phyloP scores from a whole-genome alignment of 441 rosid species.

The Aleurites moluccanus region DNA sequence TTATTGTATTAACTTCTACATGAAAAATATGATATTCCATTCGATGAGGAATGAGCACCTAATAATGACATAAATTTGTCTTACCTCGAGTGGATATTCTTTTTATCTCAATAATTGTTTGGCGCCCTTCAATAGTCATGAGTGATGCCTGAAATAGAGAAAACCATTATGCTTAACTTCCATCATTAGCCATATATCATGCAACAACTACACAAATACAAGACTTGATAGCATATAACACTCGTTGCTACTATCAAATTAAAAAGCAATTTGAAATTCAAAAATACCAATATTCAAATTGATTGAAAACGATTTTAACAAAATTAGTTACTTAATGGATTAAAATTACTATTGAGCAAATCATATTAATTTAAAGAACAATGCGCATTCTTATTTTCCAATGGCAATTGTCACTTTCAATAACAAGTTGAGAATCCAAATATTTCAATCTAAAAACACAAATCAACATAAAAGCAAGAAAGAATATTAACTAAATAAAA shows the following conservation, averaged over 20 bases:
- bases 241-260: no score
- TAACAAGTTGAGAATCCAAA: background rate
- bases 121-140: slow-evolving; percentile 43
- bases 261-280: no score
- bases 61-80: slow-evolving; percentile 5
- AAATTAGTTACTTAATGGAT: no score
- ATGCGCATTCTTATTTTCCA: no score
- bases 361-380: no score
- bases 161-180: background rate
- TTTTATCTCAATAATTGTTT: slow-evolving; percentile 55
- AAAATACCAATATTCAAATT: no score
- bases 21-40: background rate
- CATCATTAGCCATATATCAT: background rate
- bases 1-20: background rate
- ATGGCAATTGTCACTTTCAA: background rate
- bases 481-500: no score
- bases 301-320: no score
- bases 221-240: background rate
- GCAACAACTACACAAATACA: background rate
- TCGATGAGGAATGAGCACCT: background rate
- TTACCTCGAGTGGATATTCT: slow-evolving; percentile 53
- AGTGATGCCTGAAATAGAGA: slow-evolving; percentile 61
- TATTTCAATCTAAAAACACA: no score
- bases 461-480: background rate
- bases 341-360: background rate